A percentile compares a stretch with the other conserved stretches of the same genome.
Conservation (phyloP, 2,329 filamentous ascomycete species). For the Onygenales sp. region DNA sequence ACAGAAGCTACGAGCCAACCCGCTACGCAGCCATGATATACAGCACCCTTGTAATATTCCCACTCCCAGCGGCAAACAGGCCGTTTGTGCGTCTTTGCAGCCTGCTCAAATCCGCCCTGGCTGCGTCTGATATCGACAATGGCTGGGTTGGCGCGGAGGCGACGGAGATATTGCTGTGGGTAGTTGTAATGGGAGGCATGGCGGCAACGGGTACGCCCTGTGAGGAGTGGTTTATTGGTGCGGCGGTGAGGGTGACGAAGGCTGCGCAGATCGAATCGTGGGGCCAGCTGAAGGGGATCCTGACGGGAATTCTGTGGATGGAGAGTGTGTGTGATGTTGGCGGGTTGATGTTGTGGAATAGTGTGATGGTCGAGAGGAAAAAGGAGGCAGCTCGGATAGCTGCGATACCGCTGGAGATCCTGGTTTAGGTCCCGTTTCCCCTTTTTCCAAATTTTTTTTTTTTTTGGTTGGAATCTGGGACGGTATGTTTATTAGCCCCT, state of each 20-base stretch:
- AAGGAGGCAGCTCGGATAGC: neutral
- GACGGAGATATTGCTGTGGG: conserved; percentile 24
- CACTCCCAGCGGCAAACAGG: conserved; percentile 28
- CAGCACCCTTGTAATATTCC: conserved; percentile 30
- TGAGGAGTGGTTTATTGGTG: conserved; percentile 24
- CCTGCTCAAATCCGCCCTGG: conserved; percentile 18
- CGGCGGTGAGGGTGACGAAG: conserved; percentile 15
- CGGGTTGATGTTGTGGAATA: conserved; percentile 19
- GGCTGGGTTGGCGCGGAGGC: conserved; percentile 15
- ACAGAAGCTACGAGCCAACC: conserved; percentile 24
- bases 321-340: conserved; percentile 25
- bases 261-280: conserved; percentile 17
- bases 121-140: conserved; percentile 11
- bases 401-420: too few relatives aligned
- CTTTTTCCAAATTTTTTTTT: too few relatives aligned
- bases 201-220: conserved; percentile 22
- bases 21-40: conserved; percentile 28
- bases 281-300: conserved; percentile 15
- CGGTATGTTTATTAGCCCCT: too few relatives aligned
- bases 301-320: conserved; percentile 26
- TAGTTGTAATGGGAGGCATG: conserved; percentile 28
- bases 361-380: neutral
- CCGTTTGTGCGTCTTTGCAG: conserved; percentile 23
- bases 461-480: too few relatives aligned
- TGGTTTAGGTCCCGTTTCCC: too few relatives aligned